Base-by-base conservation (phyloP, 2,329 filamentous ascomycete genomes). In the Cryphonectria parasitica region DNA sequence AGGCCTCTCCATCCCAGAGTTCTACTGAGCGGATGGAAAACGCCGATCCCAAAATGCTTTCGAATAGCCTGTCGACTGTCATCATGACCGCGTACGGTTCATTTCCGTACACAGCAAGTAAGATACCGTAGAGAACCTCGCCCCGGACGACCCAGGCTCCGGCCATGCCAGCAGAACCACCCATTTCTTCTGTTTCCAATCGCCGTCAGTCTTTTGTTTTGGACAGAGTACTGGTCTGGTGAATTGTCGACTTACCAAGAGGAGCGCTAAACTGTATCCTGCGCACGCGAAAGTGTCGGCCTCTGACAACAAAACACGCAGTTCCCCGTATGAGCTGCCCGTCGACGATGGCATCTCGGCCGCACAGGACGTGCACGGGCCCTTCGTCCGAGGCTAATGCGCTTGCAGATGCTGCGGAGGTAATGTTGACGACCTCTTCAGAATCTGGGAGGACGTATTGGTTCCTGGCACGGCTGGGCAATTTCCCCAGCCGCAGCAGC, bases 21-120 rank as follows among this genome's bases (percentile, higher is more conserved):
- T 71, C 69, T 22, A 71, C 69, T 22, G 62, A 66, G 2, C 69
- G 69, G 49, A 71, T 66, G 2, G 66, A 69, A 62, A 71, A 71
- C 4, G 69, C 69, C 4, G 69, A 71, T 7, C 69, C 69, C 1
- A 71, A 19, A 34, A 71, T 69, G 66, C 66, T 71, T 31, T 58
- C 43, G 31, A 71, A 71, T 4, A 71, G 43, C 25, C 54, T 56
- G 15, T 71, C 69, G 7, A 60, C 61, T 5, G 66, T 69, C 66
- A 69, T 67, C 70, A 71, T 71, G 49, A 69, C n/a, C 28, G 64
- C 70, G 17, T 66, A 71, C 11, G 70, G 70, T 58, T 71, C 70
- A 5, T 71, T 66, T 15, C 67, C 68, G 67, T 71, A 69, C 3
- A 54, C 67, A 39, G 70, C 67, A 43, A 71, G 65, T 22, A 71